Evolutionary conservation across 768 basidiomycete species (phyloP).

Genomic region (Suillus ampliporus): DNA sequence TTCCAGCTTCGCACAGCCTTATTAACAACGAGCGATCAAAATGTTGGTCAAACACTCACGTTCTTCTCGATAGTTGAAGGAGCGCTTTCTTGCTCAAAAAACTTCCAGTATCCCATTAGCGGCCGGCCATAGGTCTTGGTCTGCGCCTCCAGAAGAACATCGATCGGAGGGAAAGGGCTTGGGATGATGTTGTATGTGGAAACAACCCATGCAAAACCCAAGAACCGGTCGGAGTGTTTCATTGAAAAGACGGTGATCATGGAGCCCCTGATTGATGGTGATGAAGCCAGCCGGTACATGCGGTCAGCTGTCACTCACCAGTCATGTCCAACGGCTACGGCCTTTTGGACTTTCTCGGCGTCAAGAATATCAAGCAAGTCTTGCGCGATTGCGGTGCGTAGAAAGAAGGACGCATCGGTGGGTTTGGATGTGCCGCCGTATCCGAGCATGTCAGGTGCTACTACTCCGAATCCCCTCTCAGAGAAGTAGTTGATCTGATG

Average conservation of each 20-base stretch:
- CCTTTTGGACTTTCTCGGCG: slow-evolving; percentile 36
- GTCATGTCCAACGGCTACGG: slow-evolving; percentile 47
- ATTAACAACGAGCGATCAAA: neutral
- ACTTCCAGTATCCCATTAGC: slow-evolving; percentile 49
- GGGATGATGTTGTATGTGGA: slow-evolving; percentile 41
- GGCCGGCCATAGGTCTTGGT: slow-evolving; percentile 41
- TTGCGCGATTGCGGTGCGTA: slow-evolving; percentile 29
- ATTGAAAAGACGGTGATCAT: slow-evolving; percentile 42
- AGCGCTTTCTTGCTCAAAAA: slow-evolving; percentile 38
- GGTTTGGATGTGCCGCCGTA: slow-evolving; percentile 53
- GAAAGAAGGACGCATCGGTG: slow-evolving; percentile 32
- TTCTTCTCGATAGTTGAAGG: slow-evolving; percentile 39
- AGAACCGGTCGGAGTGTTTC: slow-evolving; percentile 46
- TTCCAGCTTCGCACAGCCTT: slow-evolving; percentile 36
- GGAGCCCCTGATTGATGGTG: slow-evolving; percentile 39
- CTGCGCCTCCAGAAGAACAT: slow-evolving; percentile 30
- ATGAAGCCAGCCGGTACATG: neutral
- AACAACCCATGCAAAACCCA: slow-evolving; percentile 44
- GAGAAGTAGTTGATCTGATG: slow-evolving; percentile 45
- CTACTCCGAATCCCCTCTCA: slow-evolving; percentile 46
- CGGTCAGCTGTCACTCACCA: slow-evolving; percentile 33
- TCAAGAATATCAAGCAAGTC: slow-evolving; percentile 48
- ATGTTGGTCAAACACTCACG: slow-evolving; percentile 28
- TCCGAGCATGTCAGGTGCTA: slow-evolving; percentile 56
- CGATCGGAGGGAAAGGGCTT: slow-evolving; percentile 29